A percentile compares a stretch with the other conserved stretches of the same genome.
Conservation (phyloP, 306 rosid genomes). For the Begonia masoniana region DNA sequence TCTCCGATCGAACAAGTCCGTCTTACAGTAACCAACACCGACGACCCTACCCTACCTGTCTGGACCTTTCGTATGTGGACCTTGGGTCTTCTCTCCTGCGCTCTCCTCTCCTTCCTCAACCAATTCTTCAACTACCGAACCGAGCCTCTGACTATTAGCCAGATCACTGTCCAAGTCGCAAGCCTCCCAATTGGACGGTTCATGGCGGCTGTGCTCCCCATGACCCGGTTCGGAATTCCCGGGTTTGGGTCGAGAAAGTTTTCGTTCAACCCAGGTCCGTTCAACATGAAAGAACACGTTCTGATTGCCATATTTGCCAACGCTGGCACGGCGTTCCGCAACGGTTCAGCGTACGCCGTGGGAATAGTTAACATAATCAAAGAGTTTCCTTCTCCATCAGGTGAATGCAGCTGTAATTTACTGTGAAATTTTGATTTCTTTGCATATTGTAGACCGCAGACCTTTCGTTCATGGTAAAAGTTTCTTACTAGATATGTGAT, state of each 20-base stretch:
- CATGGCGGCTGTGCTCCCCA: conserved; percentile 46
- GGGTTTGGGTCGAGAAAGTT: conserved; percentile 23
- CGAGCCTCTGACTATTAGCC: conserved; percentile 46
- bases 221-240: conserved; percentile 24
- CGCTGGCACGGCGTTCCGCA: conserved; percentile 56
- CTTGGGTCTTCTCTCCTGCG: conserved; percentile 44
- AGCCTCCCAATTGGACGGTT: conserved; percentile 59
- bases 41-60: conserved; percentile 50
- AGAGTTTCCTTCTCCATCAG: conserved; percentile 65
- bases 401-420: too few relatives aligned
- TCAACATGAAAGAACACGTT: conserved; percentile 78
- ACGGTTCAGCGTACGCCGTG: conserved; percentile 49
- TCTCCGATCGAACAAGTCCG: conserved; percentile 67
- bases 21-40: conserved; percentile 47
- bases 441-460: too few relatives aligned
- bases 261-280: conserved; percentile 72
- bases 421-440: too few relatives aligned
- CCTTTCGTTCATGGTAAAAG: too few relatives aligned
- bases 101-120: conserved; percentile 60
- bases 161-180: conserved; percentile 47
- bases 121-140: conserved; percentile 71
- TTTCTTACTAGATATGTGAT: too few relatives aligned
- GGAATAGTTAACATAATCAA: conserved; percentile 45
- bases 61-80: conserved; percentile 95
- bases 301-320: conserved; percentile 67